phyloP scores from a whole-genome alignment of 768 basidiomycete genomes.

The Xerocomellus amylosporus region DNA sequence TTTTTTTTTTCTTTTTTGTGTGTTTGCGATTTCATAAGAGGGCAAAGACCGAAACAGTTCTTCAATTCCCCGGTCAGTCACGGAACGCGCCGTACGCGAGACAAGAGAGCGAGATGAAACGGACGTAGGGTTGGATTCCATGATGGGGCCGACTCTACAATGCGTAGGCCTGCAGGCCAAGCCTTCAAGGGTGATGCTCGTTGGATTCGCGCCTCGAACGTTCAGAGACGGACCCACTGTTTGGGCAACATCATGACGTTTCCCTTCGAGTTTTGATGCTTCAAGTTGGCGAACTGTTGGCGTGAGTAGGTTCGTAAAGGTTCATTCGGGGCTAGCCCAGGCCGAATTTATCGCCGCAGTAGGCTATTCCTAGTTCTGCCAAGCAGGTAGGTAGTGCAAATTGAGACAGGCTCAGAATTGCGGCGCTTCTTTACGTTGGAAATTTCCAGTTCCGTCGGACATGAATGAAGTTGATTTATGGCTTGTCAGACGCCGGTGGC shows the following conservation, averaged over 20 bases:
- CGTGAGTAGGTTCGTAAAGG: neutral
- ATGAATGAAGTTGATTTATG: constrained; percentile 19
- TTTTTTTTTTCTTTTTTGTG: neutral
- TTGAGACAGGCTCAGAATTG: neutral
- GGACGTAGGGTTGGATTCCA: neutral
- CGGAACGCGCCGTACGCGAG: constrained; percentile 12
- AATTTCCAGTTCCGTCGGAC: constrained; percentile 16
- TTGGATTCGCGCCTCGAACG: constrained; percentile 17
- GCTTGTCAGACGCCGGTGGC: constrained; percentile 4
- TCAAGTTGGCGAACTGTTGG: neutral
- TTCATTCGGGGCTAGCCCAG: neutral
- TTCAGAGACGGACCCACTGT: neutral
- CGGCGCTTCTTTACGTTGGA: constrained; percentile 2
- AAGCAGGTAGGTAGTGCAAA: neutral
- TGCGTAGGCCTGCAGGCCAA: constrained; percentile 23
- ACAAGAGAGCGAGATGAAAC: constrained; percentile 20
- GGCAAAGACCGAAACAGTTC: neutral
- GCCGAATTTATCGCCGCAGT: neutral
- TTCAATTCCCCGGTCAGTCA: constrained; percentile 13
- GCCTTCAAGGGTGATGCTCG: neutral
- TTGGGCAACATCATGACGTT: neutral
- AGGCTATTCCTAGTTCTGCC: neutral
- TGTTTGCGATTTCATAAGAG: constrained; percentile 8
- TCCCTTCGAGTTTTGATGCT: neutral
- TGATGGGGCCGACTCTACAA: constrained; percentile 14